Evolutionary conservation across 495 filamentous ascomycete species (phyloP), one percentile per base, ranked within the genome.

Genomic region (Aspergillus ostianus): DNA sequence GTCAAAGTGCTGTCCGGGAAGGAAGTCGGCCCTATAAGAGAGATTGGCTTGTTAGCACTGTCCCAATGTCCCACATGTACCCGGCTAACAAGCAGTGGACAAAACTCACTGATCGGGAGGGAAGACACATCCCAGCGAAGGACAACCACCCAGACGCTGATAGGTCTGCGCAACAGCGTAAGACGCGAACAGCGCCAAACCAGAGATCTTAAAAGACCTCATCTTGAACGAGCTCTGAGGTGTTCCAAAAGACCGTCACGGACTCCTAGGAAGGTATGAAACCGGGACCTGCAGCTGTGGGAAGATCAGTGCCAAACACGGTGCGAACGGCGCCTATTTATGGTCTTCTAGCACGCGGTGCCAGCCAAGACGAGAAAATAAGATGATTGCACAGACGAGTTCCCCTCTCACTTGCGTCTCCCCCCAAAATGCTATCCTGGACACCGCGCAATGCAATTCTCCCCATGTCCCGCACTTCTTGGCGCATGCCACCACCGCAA

Each of bases 1-100:
- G 69, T 91, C 88, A 65, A 91, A 91, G 65, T 80, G 84, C 68
- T 90, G 87, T 26, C 88, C 88, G 3, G 88, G 80, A 0, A 91
- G 78, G 77, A 91, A 90, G 63, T 91, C 88, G 41, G 77, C 75
- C 57, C 78, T 82, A 29, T 7, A 26, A 19, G 26, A 4, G 9
- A 47, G 10, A 20, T 53, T 48, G 45, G 47, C 46, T 32, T 17
- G n/a, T 58, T 18, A 60, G 49, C 44, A 29, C 29, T 23, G 27
- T 6, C 41, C n/a, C 29, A 12, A 36, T 41, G 13, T n/a, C 32
- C 29, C 20, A 12, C 17, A 6, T 10, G 17, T 30, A 18, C 12
- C 36, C 15, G 46, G n/a, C 30, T 13, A 20, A 15, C 19, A 29
- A 19, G n/a, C 53, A 26, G 49, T 15, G 21, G 27, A 6, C 8